A percentile compares a stretch with the other conserved stretches of the same genome.
Evolutionary conservation across 805 yeast species (phyloP).

Genomic region (Cyberlindnera lachancei): DNA sequence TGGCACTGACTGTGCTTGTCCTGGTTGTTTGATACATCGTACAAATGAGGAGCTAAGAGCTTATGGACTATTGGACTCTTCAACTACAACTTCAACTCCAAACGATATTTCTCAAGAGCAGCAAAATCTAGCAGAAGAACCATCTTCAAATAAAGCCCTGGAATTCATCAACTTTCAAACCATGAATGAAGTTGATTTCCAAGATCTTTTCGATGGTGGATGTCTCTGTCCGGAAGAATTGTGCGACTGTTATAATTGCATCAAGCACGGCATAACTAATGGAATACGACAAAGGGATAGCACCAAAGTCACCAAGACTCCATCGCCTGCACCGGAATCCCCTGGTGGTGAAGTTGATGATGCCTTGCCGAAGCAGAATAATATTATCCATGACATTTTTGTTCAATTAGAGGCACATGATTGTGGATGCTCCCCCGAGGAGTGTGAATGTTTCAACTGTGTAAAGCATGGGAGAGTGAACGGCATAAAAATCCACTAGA

Average conservation of each 20-base stretch:
- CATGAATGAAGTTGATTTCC: conserved; percentile 14
- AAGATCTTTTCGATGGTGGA: conserved; percentile 11
- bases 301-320: neutral
- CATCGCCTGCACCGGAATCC: too few species aligned
- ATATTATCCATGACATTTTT: too few species aligned
- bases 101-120: neutral
- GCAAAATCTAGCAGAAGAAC: neutral
- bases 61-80: conserved; percentile 17
- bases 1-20: conserved; percentile 21
- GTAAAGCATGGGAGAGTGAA: conserved; percentile 15
- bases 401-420: conserved; percentile 13
- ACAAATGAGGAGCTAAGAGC: conserved; percentile 19
- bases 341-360: too few species aligned
- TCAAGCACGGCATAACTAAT: conserved; percentile 17
- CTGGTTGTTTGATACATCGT: conserved; percentile 22
- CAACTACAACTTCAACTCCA: conserved; percentile 14
- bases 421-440: conserved; percentile 17
- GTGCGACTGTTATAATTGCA: conserved; percentile 18
- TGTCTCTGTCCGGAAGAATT: conserved; percentile 13
- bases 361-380: too few species aligned
- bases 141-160: neutral
- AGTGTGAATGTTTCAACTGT: conserved; percentile 19
- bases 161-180: conserved; percentile 14
- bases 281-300: conserved; percentile 11
- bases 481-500: conserved; percentile 10